Evolutionary conservation across 495 filamentous ascomycete species (phyloP).

Genomic region (Penicillium dipodomyicola): DNA sequence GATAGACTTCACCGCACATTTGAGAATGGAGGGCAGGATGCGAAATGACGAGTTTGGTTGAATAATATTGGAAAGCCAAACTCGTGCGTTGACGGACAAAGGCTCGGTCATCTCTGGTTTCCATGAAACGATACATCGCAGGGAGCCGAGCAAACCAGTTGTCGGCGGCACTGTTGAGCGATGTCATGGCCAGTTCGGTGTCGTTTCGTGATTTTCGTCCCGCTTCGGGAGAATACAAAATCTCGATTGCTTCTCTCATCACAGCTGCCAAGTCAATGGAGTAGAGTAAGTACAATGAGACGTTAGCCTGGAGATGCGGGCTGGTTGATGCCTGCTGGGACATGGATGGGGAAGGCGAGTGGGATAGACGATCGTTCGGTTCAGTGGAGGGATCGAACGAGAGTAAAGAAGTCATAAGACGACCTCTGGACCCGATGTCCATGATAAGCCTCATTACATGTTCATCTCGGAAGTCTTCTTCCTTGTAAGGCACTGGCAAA

Average conservation of each 20-base stretch:
- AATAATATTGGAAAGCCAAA: conserved; percentile 53
- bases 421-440: not conserved
- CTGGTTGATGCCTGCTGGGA: not conserved
- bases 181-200: conserved; percentile 49
- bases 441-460: not conserved
- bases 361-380: not conserved
- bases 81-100: conserved; percentile 28
- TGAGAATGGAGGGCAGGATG: conserved; percentile 57
- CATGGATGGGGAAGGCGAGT: not conserved
- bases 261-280: conserved; percentile 44
- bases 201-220: conserved; percentile 49
- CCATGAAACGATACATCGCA: conserved; percentile 40
- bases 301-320: conserved; percentile 22
- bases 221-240: conserved; percentile 54
- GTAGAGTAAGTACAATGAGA: conserved; percentile 45
- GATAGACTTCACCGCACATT: conserved; percentile 23
- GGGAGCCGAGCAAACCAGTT: conserved; percentile 52
- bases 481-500: conserved; percentile 47
- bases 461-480: conserved; percentile 38
- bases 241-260: conserved; percentile 45
- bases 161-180: conserved; percentile 44
- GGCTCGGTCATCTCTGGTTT: conserved; percentile 15
- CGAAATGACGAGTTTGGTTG: conserved; percentile 52
- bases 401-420: not conserved
- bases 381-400: not conserved